Conservation (phyloP, 192 early-diverging fungal species). For the Podila horticola region DNA sequence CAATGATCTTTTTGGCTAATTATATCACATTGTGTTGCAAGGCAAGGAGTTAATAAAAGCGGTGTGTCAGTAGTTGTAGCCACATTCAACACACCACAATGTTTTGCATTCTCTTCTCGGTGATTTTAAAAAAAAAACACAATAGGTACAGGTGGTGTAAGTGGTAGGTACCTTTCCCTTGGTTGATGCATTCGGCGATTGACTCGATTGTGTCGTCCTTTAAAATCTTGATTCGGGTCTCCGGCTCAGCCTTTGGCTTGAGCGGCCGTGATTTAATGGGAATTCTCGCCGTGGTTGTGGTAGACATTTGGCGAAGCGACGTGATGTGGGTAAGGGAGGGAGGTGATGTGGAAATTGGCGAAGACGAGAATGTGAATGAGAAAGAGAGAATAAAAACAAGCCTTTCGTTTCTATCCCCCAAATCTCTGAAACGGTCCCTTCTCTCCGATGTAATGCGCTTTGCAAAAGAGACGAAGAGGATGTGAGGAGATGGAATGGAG, state of each 20-base stretch:
- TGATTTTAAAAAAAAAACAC: not conserved
- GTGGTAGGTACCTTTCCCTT: slow-evolving; percentile 40
- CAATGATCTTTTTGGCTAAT: slow-evolving; percentile 74
- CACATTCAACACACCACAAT: no score
- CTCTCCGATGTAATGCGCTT: not conserved
- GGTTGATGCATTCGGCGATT: slow-evolving; percentile 51
- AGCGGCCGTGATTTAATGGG: slow-evolving; percentile 31
- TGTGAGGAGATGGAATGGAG: not conserved
- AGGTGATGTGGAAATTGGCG: not conserved
- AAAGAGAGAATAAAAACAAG: no score
- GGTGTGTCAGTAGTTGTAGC: no score
- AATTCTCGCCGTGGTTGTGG: slow-evolving; percentile 17
- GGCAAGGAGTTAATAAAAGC: no score
- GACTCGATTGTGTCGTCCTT: slow-evolving; percentile 40
- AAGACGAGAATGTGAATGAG: no score
- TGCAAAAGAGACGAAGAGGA: not conserved
- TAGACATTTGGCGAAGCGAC: slow-evolving; percentile 1
- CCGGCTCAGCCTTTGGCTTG: slow-evolving; percentile 39
- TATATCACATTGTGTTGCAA: no score
- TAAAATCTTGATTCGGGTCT: slow-evolving; percentile 35
- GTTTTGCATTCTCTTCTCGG: not conserved
- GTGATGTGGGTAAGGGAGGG: not conserved
- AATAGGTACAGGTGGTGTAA: no score
- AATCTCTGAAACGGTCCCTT: not conserved
- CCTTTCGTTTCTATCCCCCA: not conserved